phyloP scores from a whole-genome alignment of 495 filamentous ascomycete species.

The Opeltia flavorubescens region DNA sequence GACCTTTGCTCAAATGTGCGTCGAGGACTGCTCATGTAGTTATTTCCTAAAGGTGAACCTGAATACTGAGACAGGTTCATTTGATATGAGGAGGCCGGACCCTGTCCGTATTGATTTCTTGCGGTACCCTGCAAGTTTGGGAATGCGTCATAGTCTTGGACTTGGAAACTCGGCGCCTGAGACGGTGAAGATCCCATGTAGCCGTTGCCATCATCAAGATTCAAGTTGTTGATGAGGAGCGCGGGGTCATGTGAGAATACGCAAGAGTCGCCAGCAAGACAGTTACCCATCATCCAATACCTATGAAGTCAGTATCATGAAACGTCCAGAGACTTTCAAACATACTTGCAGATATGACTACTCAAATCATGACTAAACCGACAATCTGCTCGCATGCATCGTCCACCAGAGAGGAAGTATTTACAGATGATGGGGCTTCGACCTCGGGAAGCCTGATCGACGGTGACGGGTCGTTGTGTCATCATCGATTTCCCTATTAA shows the following conservation, averaged over 20 bases:
- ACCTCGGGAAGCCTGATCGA: constrained; percentile 49
- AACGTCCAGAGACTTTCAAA: constrained; percentile 15
- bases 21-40: constrained; percentile 10
- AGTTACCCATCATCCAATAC: constrained; percentile 95
- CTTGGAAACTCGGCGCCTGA: constrained; percentile 53
- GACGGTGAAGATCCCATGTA: constrained; percentile 35
- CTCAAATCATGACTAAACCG: constrained; percentile 94
- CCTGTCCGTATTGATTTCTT: constrained; percentile 48
- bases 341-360: constrained; percentile 95
- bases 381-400: constrained; percentile 89
- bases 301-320: constrained; percentile 28
- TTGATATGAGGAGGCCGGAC: constrained; percentile 17
- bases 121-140: constrained; percentile 56
- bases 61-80: constrained; percentile 14
- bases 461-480: constrained; percentile 57
- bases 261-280: constrained; percentile 85
- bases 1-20: constrained; percentile 13
- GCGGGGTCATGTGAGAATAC: constrained; percentile 96
- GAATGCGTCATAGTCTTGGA: constrained; percentile 83
- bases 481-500: constrained; percentile 87
- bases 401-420: constrained; percentile 84
- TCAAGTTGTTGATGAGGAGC: constrained; percentile 53
- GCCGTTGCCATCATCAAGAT: constrained; percentile 41
- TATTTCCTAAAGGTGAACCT: constrained; percentile 9
- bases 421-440: constrained; percentile 79